phyloP scores from a whole-genome alignment of 2,329 filamentous ascomycete species.

The Sclerotinia nivalis region DNA sequence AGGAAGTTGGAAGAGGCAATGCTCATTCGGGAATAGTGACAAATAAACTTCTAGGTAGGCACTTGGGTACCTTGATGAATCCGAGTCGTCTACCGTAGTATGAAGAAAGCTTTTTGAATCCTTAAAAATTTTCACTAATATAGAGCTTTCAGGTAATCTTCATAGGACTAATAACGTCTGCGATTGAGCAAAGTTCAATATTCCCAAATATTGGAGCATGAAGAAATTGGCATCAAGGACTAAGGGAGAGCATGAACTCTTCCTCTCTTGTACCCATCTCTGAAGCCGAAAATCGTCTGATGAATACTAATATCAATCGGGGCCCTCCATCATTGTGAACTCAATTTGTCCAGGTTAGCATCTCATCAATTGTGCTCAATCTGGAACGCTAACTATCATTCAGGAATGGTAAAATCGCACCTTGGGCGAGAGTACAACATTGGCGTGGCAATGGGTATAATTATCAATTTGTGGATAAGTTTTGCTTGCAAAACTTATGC shows the following conservation, averaged over 20 bases:
- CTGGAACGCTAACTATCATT: not conserved
- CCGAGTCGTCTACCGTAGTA: not conserved
- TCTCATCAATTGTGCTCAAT: not conserved
- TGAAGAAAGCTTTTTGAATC: not conserved
- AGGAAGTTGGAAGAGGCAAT: constrained; percentile 39
- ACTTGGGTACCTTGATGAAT: constrained; percentile 10
- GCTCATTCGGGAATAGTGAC: constrained; percentile 35
- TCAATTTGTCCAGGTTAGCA: constrained; percentile 33
- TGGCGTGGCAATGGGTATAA: constrained; percentile 24
- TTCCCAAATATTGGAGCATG: constrained; percentile 31
- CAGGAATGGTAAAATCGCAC: constrained; percentile 34
- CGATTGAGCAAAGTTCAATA: constrained; percentile 32
- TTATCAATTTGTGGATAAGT: constrained; percentile 28
- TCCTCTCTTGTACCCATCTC: not conserved
- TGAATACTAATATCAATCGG: constrained; percentile 9
- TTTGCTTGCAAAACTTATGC: constrained; percentile 37
- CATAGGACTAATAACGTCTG: constrained; percentile 22
- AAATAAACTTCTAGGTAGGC: constrained; percentile 26
- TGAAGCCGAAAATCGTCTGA: not conserved
- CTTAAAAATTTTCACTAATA: not conserved
- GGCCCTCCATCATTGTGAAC: constrained; percentile 34
- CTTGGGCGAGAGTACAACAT: constrained; percentile 34
- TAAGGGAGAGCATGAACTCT: constrained; percentile 29
- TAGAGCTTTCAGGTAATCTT: not conserved
- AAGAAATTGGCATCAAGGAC: constrained; percentile 30